These are phyloP conservation scores for Saccharomycopsis hybrid DNA, from an alignment of 1,139 yeast genomes.

Conservation along the genomic window DNA sequence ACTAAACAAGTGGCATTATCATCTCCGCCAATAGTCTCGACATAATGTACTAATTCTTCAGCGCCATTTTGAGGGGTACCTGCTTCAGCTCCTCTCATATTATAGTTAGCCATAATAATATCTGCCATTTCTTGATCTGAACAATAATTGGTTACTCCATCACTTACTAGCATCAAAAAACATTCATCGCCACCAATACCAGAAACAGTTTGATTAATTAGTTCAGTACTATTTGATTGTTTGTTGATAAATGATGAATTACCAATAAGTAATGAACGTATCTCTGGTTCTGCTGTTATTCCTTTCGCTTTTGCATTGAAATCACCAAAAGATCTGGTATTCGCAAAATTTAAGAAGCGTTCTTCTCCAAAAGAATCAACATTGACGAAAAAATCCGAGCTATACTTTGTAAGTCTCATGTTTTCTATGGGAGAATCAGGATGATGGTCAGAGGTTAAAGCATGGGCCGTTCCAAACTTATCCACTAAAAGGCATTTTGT, in stretches of 20 bases:
- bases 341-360: conserved; percentile 72
- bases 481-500: conserved; percentile 83
- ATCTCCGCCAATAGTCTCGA: conserved; percentile 84
- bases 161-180: conserved; percentile 70
- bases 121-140: conserved; percentile 92
- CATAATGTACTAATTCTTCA: conserved; percentile 74
- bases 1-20: conserved; percentile 92
- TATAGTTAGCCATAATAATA: conserved; percentile 65
- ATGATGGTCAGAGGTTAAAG: conserved; percentile 77
- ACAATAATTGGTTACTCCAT: conserved; percentile 77
- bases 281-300: conserved; percentile 87
- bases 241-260: conserved; percentile 34
- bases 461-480: conserved; percentile 67
- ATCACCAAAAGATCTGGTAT: conserved; percentile 93
- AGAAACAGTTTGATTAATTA: conserved; percentile 30
- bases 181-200: conserved; percentile 65
- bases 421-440: conserved; percentile 81
- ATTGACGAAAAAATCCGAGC: conserved; percentile 62
- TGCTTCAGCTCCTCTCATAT: conserved; percentile 54
- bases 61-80: conserved; percentile 89
- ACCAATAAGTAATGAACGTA: conserved; percentile 61
- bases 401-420: conserved; percentile 58
- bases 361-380: conserved; percentile 88
- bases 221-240: conserved; percentile 22
- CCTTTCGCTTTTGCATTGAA: conserved; percentile 73